These are phyloP conservation scores for Ganoderma lucidum DNA, from an alignment of 1,284 basidiomycete species.

Conservation along the genomic window DNA sequence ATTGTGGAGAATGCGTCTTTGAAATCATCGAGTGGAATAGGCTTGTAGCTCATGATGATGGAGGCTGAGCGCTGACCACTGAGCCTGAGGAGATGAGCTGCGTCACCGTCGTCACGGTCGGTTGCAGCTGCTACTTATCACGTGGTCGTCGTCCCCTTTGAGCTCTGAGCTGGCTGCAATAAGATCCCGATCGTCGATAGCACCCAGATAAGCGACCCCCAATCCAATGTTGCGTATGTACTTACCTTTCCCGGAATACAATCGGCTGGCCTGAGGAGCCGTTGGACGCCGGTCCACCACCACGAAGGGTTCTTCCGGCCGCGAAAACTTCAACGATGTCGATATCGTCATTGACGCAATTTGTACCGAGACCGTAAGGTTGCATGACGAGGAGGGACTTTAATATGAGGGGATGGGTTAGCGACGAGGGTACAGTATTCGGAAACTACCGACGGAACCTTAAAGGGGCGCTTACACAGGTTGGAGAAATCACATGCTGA, in stretches of 20 bases:
- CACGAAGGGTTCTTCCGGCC: background rate
- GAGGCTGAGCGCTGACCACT: no score
- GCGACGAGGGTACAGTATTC: background rate
- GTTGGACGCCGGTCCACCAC: background rate
- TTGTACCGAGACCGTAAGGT: background rate
- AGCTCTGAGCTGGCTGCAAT: background rate
- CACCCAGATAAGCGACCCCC: conserved; percentile 10
- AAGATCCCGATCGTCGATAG: conserved; percentile 15
- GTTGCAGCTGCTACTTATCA: conserved; percentile 15
- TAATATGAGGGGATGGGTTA: background rate
- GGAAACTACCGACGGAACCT: background rate
- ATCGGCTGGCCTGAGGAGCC: background rate
- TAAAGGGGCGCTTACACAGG: conserved; percentile 7
- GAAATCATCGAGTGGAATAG: conserved; percentile 63
- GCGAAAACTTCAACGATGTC: background rate
- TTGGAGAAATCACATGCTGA: conserved; percentile 31
- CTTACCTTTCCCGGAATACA: background rate
- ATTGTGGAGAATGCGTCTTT: conserved; percentile 57
- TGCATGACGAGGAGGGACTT: background rate
- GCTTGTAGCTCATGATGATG: conserved; percentile 47
- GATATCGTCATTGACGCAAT: background rate
- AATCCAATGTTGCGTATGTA: background rate
- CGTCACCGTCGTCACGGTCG: background rate
- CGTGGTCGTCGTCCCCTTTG: conserved; percentile 2
- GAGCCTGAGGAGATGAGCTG: background rate